Conservation (phyloP, 768 basidiomycete genomes). For the Trametes coccinea region DNA sequence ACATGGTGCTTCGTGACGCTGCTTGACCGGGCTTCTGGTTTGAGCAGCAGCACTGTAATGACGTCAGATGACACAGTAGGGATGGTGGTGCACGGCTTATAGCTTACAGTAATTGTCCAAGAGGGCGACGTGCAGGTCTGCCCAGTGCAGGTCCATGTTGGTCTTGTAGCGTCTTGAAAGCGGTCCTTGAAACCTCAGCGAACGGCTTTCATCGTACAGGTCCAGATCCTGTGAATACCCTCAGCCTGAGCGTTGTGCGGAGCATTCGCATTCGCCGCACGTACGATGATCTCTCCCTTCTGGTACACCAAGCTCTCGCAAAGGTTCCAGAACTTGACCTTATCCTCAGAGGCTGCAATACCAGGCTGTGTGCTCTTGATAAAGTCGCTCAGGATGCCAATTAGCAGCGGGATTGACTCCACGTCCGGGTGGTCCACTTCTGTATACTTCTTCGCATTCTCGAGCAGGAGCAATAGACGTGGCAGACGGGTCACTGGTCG, state of each 20-base stretch:
- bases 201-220: slow-evolving; percentile 72
- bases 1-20: slow-evolving; percentile 52
- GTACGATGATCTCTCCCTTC: slow-evolving; percentile 80
- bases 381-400: slow-evolving; percentile 66
- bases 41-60: slow-evolving; percentile 60
- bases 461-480: slow-evolving; percentile 71
- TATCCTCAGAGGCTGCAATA: slow-evolving; percentile 86
- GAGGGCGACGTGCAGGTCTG: slow-evolving; percentile 62
- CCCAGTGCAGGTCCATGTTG: slow-evolving; percentile 63
- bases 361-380: slow-evolving; percentile 89
- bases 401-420: slow-evolving; percentile 72
- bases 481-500: slow-evolving; percentile 89
- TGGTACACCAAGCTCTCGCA: slow-evolving; percentile 74
- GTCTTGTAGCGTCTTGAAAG: slow-evolving; percentile 60
- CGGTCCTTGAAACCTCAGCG: slow-evolving; percentile 65
- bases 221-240: slow-evolving; percentile 68
- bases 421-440: slow-evolving; percentile 74
- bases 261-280: slow-evolving; percentile 26
- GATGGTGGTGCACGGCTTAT: too few relatives aligned
- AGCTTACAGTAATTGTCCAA: slow-evolving; percentile 72
- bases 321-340: slow-evolving; percentile 84
- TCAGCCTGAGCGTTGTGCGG: not conserved
- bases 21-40: slow-evolving; percentile 56
- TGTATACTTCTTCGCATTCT: slow-evolving; percentile 67
- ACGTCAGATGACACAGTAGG: slow-evolving; percentile 25